Evolutionary conservation across 2,329 filamentous ascomycete genomes (phyloP).

Genomic region (Penicillium hesseltinei): DNA sequence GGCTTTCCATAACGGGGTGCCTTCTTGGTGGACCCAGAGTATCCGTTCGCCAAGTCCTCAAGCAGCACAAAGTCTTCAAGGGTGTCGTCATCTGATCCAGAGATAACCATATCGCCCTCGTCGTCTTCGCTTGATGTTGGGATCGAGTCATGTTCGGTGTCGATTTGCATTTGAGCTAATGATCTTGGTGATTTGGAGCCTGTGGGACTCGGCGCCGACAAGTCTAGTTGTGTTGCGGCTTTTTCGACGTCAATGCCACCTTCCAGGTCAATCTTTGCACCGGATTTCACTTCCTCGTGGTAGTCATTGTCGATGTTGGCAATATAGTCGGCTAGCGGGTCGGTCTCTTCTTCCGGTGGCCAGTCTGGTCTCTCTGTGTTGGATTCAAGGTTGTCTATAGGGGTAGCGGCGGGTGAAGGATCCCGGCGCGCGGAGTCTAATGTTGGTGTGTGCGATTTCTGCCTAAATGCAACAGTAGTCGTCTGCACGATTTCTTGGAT

Average conservation of each 20-base stretch:
- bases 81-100: slow-evolving; percentile 12
- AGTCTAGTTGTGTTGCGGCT: not conserved
- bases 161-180: slow-evolving; percentile 18
- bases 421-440: not conserved
- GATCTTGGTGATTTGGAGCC: not conserved
- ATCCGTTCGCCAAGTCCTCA: slow-evolving; percentile 41
- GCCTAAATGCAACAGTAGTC: not conserved
- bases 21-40: slow-evolving; percentile 54
- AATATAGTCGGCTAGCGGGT: slow-evolving; percentile 41
- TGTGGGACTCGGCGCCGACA: not conserved
- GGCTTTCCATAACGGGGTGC: slow-evolving; percentile 11
- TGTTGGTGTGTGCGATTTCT: not conserved
- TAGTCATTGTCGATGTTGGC: slow-evolving; percentile 39
- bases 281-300: slow-evolving; percentile 6
- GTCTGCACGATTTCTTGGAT: slow-evolving; percentile 9
- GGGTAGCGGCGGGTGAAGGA: not conserved
- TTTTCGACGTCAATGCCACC: slow-evolving; percentile 10
- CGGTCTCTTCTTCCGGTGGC: slow-evolving; percentile 50
- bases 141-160: slow-evolving; percentile 10
- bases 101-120: slow-evolving; percentile 10
- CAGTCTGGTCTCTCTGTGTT: slow-evolving; percentile 10
- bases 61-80: slow-evolving; percentile 45
- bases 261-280: not conserved
- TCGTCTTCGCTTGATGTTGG: slow-evolving; percentile 15
- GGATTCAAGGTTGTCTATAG: not conserved